Evolutionary conservation across 495 filamentous ascomycete species (phyloP), one percentile per base, ranked within the genome.

Genomic region (Elaphomyces granulatus): DNA sequence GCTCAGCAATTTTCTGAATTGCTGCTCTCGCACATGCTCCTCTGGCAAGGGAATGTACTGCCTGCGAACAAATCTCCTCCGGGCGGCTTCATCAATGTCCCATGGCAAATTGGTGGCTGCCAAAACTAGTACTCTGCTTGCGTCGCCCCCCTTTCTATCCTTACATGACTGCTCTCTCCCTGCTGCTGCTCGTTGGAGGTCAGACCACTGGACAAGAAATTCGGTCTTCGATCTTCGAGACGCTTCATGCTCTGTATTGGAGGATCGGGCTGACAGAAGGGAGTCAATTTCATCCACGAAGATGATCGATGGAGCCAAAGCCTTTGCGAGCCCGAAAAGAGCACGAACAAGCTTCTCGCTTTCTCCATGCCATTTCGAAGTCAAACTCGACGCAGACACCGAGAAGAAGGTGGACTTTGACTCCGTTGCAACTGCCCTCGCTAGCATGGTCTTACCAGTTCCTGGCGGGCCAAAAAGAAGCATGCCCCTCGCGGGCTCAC

Each of bases 261-360:
- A 85, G 6, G 78, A 81, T 16, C 90, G 75, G 2, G 87, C 73
- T 0, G 85, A 92, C 1, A 99, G 69, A 3, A 99, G 62, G 1
- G 90, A 95, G 56, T 99, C 90, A 49, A 99, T 99, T 55, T 99
- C 90, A 50, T 99, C 90, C 4, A 99, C 87, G 47, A 99, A 99
- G 47, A 99, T 99, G 57, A 99, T 96, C 42, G 81, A 86, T 0
- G 90, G 90, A 0, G 90, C 88, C 19, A 96, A 74, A 14, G 77
- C 71, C 52, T 94, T 94, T 17, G 90, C 88, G 6, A 96, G 67
- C 0, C 76, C 76, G 52, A 99, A 99, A 14, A 96, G 70, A 1
- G 92, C 90, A 14, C 87, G 77, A 3, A 99, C 90, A 15, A 96
- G 78, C 62, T 96, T 96, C 59, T 96, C 90, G 16, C 81, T 87